Evolutionary conservation across 305 asterid species (phyloP), one percentile per base, ranked within the genome.

Genomic region (Fraxinus albicans): DNA sequence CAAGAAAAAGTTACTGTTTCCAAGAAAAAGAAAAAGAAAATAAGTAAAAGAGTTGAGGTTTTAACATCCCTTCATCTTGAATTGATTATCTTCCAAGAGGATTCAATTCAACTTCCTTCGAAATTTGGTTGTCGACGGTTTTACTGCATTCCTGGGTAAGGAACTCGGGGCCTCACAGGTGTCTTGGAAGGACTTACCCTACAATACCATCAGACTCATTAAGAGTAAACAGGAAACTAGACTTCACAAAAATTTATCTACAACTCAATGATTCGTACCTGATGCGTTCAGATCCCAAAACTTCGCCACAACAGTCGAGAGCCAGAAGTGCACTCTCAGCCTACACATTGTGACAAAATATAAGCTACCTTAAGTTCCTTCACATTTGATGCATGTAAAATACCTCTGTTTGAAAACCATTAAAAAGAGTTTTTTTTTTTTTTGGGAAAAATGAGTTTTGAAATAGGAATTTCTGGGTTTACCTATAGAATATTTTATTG

Each of bases 281-380:
- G 85, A 95, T 89, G 70, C 88, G 96, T 86, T 93, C 96, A 82
- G 98, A 91, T 82, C 97, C 98, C 84, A 95, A 89, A 33, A 89
- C 81, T 82, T 93, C 90, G 21, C 98, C 98, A n/a, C 98, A 95
- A 80, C 98, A 91, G 65, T 95, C 94, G 19, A 95, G 93, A 17
- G 98, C 98, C 84, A 92, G 31, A 77, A 95, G 89, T n/a, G 98
- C 98, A 78, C 97, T 93, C 88, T 95, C 98, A 80, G 98, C 98
- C 98, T 95, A 90, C 86, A 90, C 76, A 69, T 53, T 73, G 58
- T 25, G 74, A 25, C 36, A 25, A 67, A 60, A 44, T 12, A 69
- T 77, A 15, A 86, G 67, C 77, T 76, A 79, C 63, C 55, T 21
- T 13, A 80, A 35, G 34, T 34, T 21, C 79, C 6, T 50, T 17